These are phyloP conservation scores for Acacia melanoxylon DNA, from an alignment of 306 rosid genomes.

Conservation along the genomic window DNA sequence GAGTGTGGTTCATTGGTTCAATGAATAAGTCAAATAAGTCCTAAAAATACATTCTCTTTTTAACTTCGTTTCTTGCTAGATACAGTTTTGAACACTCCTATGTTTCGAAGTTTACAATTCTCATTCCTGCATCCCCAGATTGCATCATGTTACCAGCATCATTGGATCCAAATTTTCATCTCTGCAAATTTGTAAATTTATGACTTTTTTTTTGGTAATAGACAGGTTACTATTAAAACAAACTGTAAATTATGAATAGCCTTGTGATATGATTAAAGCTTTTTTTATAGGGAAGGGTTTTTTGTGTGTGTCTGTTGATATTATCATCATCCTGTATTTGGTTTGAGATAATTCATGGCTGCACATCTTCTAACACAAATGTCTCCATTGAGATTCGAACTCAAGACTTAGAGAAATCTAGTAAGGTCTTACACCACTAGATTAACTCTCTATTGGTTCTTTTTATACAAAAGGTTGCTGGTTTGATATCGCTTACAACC, in stretches of 20 bases:
- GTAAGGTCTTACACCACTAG: accelerated
- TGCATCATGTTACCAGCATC: background rate
- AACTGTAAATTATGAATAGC: too few species aligned
- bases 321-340: too few species aligned
- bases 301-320: too few species aligned
- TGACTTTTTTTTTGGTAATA: background rate
- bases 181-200: background rate
- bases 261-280: background rate
- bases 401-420: too few species aligned
- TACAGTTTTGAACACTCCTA: slow-evolving; percentile 8
- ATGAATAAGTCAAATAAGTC: slow-evolving; percentile 2
- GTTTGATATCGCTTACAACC: too few species aligned
- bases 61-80: background rate
- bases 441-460: too few species aligned
- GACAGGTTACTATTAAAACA: too few species aligned
- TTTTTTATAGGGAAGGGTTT: too few species aligned
- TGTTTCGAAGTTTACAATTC: slow-evolving; percentile 24
- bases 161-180: slow-evolving; percentile 3
- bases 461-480: too few species aligned
- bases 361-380: too few species aligned
- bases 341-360: accelerated
- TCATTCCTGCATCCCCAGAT: slow-evolving; percentile 10
- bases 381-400: too few species aligned
- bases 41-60: background rate
- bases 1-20: background rate